These are phyloP conservation scores for Fulvia fulva DNA, from an alignment of 2,329 filamentous ascomycete genomes.

Conservation along the genomic window DNA sequence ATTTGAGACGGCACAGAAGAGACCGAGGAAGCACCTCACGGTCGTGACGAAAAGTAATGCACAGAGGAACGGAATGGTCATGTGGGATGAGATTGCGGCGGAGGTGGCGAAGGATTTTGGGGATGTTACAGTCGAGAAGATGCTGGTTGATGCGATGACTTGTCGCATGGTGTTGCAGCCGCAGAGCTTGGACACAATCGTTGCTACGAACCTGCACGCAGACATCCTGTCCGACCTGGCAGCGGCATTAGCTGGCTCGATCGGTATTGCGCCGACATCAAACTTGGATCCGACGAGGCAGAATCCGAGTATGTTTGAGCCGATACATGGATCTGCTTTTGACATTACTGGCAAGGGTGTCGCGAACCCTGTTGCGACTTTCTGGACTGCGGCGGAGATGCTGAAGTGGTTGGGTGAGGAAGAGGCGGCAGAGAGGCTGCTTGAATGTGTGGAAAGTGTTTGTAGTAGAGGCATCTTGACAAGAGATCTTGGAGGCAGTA, in stretches of 20 bases:
- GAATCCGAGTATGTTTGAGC: constrained; percentile 61
- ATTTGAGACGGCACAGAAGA: constrained; percentile 56
- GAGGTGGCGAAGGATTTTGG: constrained; percentile 56
- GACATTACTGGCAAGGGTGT: constrained; percentile 61
- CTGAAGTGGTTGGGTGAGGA: constrained; percentile 55
- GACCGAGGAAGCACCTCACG: constrained; percentile 56
- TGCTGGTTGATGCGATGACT: constrained; percentile 66
- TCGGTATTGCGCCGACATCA: constrained; percentile 67
- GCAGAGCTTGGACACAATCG: constrained; percentile 58
- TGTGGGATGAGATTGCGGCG: constrained; percentile 62
- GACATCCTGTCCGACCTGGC: constrained; percentile 69
- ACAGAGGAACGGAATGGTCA: constrained; percentile 63
- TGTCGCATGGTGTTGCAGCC: constrained; percentile 61
- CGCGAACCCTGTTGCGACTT: constrained; percentile 54
- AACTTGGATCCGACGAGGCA: constrained; percentile 62
- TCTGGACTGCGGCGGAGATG: constrained; percentile 59
- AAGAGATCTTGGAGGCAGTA: constrained; percentile 50
- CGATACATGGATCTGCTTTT: constrained; percentile 54
- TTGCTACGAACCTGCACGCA: constrained; percentile 59
- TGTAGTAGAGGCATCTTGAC: constrained; percentile 52
- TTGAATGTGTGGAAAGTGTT: constrained; percentile 52
- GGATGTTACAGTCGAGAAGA: constrained; percentile 60
- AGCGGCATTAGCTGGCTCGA: constrained; percentile 65
- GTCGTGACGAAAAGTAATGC: constrained; percentile 65
- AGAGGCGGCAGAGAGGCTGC: constrained; percentile 47